Evolutionary conservation across 176 grass and related monocot species (phyloP).

Genomic region (Phragmites australis): DNA sequence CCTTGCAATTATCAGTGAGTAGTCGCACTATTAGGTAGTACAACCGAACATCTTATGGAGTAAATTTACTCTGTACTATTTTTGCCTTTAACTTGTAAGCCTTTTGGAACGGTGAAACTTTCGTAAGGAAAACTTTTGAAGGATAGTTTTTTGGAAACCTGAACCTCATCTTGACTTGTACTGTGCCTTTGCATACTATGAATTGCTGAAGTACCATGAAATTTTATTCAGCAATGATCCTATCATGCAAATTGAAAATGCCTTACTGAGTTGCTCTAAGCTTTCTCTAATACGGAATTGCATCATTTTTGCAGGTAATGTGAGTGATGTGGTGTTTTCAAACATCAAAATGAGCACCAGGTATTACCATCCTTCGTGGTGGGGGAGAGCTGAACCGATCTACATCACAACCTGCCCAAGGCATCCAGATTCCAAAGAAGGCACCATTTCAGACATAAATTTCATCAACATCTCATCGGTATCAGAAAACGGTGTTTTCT

Average conservation of each 20-base stretch:
- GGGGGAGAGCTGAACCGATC: constrained; percentile 91
- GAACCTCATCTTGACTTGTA: neutral
- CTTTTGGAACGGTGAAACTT: neutral
- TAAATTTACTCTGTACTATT: neutral
- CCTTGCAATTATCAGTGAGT: neutral
- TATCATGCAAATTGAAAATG: too few species aligned
- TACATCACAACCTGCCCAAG: constrained; percentile 89
- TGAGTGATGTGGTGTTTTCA: constrained; percentile 67
- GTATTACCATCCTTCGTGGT: constrained; percentile 94
- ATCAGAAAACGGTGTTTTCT: constrained; percentile 85
- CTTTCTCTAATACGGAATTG: neutral
- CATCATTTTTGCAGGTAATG: constrained; percentile 59
- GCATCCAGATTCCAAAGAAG: constrained; percentile 52
- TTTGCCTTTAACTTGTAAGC: neutral
- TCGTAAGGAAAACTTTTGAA: neutral
- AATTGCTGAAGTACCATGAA: neutral
- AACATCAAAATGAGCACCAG: constrained; percentile 89
- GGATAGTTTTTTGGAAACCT: neutral
- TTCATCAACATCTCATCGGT: constrained; percentile 84
- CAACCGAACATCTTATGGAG: neutral
- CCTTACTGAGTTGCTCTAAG: neutral
- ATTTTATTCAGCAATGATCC: too few species aligned
- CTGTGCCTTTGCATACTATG: neutral
- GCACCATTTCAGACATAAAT: constrained; percentile 71
- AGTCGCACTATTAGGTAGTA: neutral